Conservation (phyloP, 1,139 yeast species). For the Hyphopichia khmerensis region DNA sequence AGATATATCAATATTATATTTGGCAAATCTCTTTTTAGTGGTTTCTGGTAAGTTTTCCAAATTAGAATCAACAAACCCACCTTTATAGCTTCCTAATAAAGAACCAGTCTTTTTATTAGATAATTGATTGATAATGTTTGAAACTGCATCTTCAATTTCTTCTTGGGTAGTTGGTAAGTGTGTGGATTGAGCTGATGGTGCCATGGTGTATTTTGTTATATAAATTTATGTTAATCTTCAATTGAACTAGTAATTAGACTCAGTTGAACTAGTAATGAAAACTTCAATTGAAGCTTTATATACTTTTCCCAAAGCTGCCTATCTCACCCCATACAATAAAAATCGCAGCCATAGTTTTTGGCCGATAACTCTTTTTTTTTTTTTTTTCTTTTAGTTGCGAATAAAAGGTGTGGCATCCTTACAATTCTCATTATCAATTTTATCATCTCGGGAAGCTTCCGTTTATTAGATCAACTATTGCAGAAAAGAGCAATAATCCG, state of each 20-base stretch:
- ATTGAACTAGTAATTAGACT: too few species aligned
- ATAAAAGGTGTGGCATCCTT: slow-evolving; percentile 1
- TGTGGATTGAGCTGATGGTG: slow-evolving; percentile 4
- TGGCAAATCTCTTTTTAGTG: slow-evolving; percentile 31
- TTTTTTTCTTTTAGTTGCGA: background rate
- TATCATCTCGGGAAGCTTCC: background rate
- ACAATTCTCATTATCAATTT: background rate
- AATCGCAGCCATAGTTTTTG: slow-evolving; percentile 3
- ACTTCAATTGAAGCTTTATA: too few species aligned
- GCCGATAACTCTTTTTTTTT: background rate
- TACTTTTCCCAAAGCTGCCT: too few species aligned
- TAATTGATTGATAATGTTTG: slow-evolving; percentile 2
- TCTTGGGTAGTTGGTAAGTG: background rate
- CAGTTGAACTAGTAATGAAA: too few species aligned
- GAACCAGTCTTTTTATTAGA: background rate
- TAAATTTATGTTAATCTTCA: too few species aligned
- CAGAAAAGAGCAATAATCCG: too few species aligned
- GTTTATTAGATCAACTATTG: background rate
- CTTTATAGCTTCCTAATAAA: slow-evolving; percentile 5
- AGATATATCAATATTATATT: slow-evolving; percentile 38
- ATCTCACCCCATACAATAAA: too few species aligned
- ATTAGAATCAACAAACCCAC: slow-evolving; percentile 10
- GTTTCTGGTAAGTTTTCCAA: slow-evolving; percentile 27
- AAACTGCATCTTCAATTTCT: slow-evolving; percentile 6
- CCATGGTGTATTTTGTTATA: too few species aligned